These are phyloP conservation scores for Angomonas deanei DNA, from an alignment of 208 protist species.

Conservation along the genomic window DNA sequence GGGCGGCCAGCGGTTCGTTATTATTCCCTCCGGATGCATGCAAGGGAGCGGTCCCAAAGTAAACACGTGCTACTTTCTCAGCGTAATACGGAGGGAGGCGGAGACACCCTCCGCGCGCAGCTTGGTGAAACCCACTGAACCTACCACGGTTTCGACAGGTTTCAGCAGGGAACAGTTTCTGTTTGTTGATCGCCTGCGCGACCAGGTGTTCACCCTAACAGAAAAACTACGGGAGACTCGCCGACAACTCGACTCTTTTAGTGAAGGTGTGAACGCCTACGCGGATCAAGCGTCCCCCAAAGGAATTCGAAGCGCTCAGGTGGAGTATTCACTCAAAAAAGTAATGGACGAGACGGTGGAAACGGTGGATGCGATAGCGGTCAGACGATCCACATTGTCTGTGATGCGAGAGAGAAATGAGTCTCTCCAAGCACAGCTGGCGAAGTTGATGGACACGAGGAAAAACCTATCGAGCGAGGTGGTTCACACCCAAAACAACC, in stretches of 20 bases:
- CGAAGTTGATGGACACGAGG: slow-evolving; percentile 35
- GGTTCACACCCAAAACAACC: slow-evolving; percentile 27
- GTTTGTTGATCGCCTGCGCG: slow-evolving; percentile 50
- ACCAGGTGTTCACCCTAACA: slow-evolving; percentile 63
- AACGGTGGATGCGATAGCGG: slow-evolving; percentile 24
- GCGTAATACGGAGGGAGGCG: slow-evolving; percentile 3
- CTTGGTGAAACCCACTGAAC: not conserved
- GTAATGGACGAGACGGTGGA: slow-evolving; percentile 42
- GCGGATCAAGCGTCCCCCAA: slow-evolving; percentile 25
- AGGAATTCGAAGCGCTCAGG: slow-evolving; percentile 47
- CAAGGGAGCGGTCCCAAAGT: slow-evolving; percentile 49
- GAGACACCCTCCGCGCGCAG: not conserved
- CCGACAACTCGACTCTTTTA: slow-evolving; percentile 40
- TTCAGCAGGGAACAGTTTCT: slow-evolving; percentile 67
- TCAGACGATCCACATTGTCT: slow-evolving; percentile 31
- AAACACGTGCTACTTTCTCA: slow-evolving; percentile 59
- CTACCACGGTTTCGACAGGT: slow-evolving; percentile 12
- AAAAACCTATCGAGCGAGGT: slow-evolving; percentile 42
- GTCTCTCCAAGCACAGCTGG: slow-evolving; percentile 37
- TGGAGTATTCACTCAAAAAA: slow-evolving; percentile 62
- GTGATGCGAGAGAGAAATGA: slow-evolving; percentile 46
- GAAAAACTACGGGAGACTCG: slow-evolving; percentile 55
- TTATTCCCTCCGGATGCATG: slow-evolving; percentile 43
- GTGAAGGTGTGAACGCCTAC: slow-evolving; percentile 33
- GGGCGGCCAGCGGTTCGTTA: slow-evolving; percentile 43